Evolutionary conservation across 1,284 basidiomycete species (phyloP).

Genomic region (Ceratobasidium sp.): DNA sequence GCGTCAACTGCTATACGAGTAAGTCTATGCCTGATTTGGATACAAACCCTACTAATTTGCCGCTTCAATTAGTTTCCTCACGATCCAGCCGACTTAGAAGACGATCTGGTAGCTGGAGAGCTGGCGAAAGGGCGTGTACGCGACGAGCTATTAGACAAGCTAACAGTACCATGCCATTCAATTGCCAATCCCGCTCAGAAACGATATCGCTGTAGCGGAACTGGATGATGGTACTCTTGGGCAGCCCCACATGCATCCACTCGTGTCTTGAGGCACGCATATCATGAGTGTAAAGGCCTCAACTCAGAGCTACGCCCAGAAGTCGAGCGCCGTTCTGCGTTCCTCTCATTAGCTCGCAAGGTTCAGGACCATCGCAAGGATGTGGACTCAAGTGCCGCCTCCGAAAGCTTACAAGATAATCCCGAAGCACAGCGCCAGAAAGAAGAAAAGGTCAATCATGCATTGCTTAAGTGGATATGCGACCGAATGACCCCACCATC

Average conservation of each 20-base stretch:
- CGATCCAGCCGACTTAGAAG: neutral
- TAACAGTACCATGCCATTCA: slow-evolving; percentile 9
- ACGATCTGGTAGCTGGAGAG: neutral
- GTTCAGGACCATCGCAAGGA: neutral
- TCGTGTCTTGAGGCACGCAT: neutral
- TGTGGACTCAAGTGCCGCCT: neutral
- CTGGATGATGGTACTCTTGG: slow-evolving; percentile 25
- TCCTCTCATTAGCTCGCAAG: neutral
- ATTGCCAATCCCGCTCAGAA: neutral
- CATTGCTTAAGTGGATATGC: slow-evolving; percentile 1
- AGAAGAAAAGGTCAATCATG: slow-evolving; percentile 5
- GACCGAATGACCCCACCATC: slow-evolving; percentile 7
- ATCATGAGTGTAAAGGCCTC: neutral
- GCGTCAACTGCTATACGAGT: neutral
- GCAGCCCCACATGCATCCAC: slow-evolving; percentile 1
- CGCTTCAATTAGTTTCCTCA: neutral
- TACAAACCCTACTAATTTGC: neutral
- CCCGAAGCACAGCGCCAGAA: neutral
- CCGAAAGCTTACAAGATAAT: no score
- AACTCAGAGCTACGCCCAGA: neutral
- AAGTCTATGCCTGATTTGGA: neutral
- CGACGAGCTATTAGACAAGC: neutral
- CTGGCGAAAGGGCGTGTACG: neutral
- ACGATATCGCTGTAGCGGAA: neutral
- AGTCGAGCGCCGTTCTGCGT: neutral